phyloP scores from a whole-genome alignment of 1,139 yeast genomes.

The Maudiozyma humilis region DNA sequence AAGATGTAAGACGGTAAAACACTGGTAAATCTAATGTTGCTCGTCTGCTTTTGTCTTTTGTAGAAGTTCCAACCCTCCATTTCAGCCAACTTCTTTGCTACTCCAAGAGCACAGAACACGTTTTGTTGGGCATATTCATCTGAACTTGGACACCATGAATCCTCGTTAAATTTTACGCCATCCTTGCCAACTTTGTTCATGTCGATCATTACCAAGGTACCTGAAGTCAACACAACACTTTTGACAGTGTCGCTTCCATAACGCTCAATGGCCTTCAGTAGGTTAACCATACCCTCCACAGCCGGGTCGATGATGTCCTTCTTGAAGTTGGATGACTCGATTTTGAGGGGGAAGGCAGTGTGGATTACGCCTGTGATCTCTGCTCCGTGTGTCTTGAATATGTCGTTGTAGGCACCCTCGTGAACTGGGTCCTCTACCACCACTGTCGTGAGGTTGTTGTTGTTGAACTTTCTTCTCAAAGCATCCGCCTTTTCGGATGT shows the following conservation, averaged over 20 bases:
- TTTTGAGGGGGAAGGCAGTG: constrained; percentile 47
- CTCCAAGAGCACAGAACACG: constrained; percentile 31
- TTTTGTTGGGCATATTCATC: constrained; percentile 33
- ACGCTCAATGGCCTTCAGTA: constrained; percentile 37
- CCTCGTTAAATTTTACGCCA: constrained; percentile 30
- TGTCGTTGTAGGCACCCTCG: constrained; percentile 44
- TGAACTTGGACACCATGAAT: constrained; percentile 37
- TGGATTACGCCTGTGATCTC: constrained; percentile 48
- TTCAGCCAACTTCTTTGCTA: constrained; percentile 38
- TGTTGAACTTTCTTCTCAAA: constrained; percentile 30
- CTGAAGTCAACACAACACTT: constrained; percentile 40
- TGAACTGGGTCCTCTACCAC: constrained; percentile 44
- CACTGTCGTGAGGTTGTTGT: constrained; percentile 36
- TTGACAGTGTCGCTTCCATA: constrained; percentile 40
- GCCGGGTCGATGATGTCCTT: constrained; percentile 44
- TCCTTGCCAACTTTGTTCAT: constrained; percentile 21
- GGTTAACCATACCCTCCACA: constrained; percentile 40
- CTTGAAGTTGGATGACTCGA: constrained; percentile 31
- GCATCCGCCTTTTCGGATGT: constrained; percentile 41
- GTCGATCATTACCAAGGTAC: constrained; percentile 41
- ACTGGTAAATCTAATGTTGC: too few species aligned
- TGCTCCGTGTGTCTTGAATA: constrained; percentile 36
- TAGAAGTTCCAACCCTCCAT: constrained; percentile 20
- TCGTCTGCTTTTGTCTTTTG: constrained; percentile 22
- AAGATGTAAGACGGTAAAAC: constrained; percentile 42